Percentiles rank a stretch among this genome's conserved stretches.
phyloP scores from a whole-genome alignment of 2,329 filamentous ascomycete genomes.

The Alternaria consortialis region DNA sequence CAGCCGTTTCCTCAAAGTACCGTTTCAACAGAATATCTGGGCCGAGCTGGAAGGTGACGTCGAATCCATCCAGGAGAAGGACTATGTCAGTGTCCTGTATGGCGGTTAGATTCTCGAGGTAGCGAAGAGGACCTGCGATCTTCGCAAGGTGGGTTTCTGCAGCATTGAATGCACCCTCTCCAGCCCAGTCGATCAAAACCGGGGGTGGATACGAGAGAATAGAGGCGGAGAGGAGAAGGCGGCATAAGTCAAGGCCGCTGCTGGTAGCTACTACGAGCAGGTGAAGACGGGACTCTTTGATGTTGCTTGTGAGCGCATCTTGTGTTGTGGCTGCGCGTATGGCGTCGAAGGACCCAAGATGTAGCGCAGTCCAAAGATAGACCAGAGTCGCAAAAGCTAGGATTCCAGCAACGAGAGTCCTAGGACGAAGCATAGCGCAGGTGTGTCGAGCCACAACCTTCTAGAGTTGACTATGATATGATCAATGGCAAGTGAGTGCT shows the following conservation, averaged over 20 bases:
- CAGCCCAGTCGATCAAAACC: constrained; percentile 6
- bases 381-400: constrained; percentile 4
- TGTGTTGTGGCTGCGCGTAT: constrained; percentile 1
- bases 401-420: neutral
- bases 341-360: neutral
- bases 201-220: constrained; percentile 7
- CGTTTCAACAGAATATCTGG: constrained; percentile 6
- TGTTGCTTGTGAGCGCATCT: neutral
- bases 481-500: neutral
- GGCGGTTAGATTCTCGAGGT: neutral
- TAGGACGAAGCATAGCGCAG: constrained; percentile 10
- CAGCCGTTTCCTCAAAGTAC: constrained; percentile 6
- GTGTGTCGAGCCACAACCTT: neutral
- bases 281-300: constrained; percentile 4
- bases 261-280: constrained; percentile 5
- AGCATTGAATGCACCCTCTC: constrained; percentile 4
- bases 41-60: constrained; percentile 7
- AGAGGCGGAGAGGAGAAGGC: constrained; percentile 4
- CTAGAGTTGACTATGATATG: neutral
- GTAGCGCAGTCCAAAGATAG: constrained; percentile 4
- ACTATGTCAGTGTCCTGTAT: constrained; percentile 3
- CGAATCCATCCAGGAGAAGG: constrained; percentile 5
- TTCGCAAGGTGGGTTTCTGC: constrained; percentile 7
- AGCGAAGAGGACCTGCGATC: constrained; percentile 5
- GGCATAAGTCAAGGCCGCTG: constrained; percentile 7